Evolutionary conservation across 2,329 filamentous ascomycete genomes (phyloP).

Genomic region (Fusarium cyanostomum): DNA sequence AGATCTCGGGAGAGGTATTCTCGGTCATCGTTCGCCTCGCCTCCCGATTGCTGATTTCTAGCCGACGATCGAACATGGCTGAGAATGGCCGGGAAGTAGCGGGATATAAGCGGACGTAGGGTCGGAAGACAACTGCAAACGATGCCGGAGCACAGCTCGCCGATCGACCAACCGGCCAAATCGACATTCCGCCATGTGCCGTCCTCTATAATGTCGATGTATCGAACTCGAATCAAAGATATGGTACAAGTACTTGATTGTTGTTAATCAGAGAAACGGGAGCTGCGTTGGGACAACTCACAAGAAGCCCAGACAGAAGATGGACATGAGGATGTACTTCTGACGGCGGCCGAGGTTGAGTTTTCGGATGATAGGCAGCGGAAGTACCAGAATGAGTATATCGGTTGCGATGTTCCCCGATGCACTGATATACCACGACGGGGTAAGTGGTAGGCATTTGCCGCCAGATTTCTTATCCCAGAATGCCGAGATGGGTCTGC

Average conservation of each 20-base stretch:
- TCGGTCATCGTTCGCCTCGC: background rate
- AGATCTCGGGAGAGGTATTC: background rate
- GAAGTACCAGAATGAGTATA: background rate
- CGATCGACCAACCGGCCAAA: background rate
- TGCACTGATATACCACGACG: background rate
- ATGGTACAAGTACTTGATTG: background rate
- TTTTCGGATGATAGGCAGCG: background rate
- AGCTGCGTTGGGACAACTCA: background rate
- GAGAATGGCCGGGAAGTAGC: background rate
- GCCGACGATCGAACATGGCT: background rate
- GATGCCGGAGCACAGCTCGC: background rate
- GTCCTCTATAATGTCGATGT: background rate
- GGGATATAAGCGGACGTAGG: background rate
- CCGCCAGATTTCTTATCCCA: background rate
- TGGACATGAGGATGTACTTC: background rate
- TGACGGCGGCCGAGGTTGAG: background rate
- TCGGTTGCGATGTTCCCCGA: background rate
- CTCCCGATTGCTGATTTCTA: background rate
- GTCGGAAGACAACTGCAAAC: background rate
- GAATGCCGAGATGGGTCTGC: background rate
- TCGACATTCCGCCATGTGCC: background rate
- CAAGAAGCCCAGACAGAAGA: conserved; percentile 1
- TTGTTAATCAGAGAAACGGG: background rate
- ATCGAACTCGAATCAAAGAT: background rate
- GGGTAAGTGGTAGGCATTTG: background rate